These are phyloP conservation scores for Cladophialophora chaetospira DNA, from an alignment of 2,329 filamentous ascomycete species.

Conservation along the genomic window DNA sequence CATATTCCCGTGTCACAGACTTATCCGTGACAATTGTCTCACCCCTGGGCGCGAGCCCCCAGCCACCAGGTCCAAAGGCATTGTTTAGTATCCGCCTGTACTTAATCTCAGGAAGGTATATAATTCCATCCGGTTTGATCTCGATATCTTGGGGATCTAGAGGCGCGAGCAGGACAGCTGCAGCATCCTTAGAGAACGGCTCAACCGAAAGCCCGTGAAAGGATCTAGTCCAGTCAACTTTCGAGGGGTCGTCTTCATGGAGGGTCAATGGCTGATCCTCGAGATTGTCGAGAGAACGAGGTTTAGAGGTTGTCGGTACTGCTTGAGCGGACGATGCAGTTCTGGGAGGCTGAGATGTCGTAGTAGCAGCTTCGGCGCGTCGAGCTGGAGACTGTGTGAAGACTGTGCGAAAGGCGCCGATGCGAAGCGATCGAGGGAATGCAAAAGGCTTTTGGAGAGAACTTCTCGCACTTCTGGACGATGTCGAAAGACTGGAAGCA, in stretches of 20 bases:
- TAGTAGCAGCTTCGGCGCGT: slow-evolving; percentile 13
- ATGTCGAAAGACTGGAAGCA: slow-evolving; percentile 26
- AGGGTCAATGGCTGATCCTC: slow-evolving; percentile 51
- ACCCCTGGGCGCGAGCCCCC: slow-evolving; percentile 87
- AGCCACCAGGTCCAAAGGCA: slow-evolving; percentile 92
- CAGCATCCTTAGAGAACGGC: slow-evolving; percentile 71
- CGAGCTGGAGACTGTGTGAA: slow-evolving; percentile 21
- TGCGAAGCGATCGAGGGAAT: neutral
- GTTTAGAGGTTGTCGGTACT: slow-evolving; percentile 16
- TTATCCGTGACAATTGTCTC: slow-evolving; percentile 83
- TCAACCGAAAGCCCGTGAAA: slow-evolving; percentile 75
- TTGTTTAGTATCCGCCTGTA: slow-evolving; percentile 87
- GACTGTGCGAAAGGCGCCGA: slow-evolving; percentile 12
- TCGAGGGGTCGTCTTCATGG: slow-evolving; percentile 49
- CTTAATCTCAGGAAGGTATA: slow-evolving; percentile 98
- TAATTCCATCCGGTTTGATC: slow-evolving; percentile 94
- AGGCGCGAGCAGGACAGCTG: slow-evolving; percentile 67
- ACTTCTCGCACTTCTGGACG: slow-evolving; percentile 19
- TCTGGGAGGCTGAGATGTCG: slow-evolving; percentile 14
- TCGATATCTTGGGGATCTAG: slow-evolving; percentile 78
- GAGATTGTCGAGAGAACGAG: slow-evolving; percentile 17
- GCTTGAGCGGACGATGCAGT: slow-evolving; percentile 4
- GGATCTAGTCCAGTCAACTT: slow-evolving; percentile 79
- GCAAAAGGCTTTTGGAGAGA: neutral
- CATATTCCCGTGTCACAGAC: slow-evolving; percentile 86